phyloP scores from a whole-genome alignment of 2,329 filamentous ascomycete species.

The Plenodomus biglobosus region DNA sequence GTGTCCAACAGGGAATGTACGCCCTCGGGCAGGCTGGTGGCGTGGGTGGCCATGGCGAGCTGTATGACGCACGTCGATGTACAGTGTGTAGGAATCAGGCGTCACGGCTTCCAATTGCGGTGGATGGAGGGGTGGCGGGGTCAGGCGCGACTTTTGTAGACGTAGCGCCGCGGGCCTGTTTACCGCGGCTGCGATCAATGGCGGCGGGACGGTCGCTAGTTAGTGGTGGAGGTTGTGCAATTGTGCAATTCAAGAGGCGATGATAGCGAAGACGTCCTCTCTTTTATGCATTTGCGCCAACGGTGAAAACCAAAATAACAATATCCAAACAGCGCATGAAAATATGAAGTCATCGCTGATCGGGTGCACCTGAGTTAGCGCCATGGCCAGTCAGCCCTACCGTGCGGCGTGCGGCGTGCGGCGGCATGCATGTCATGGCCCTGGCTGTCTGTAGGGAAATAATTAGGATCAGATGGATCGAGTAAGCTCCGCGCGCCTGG shows the following conservation, averaged over 20 bases:
- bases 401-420: no score
- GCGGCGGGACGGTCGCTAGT: no score
- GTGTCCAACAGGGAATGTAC: slow-evolving; percentile 53
- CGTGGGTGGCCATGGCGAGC: slow-evolving; percentile 24
- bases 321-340: neutral
- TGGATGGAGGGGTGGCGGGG: slow-evolving; percentile 36
- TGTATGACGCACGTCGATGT: slow-evolving; percentile 2
- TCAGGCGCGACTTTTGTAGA: slow-evolving; percentile 14
- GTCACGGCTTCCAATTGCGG: slow-evolving; percentile 14
- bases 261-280: neutral
- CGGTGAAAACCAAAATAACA: no score
- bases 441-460: no score
- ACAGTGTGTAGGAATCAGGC: slow-evolving; percentile 1
- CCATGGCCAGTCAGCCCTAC: slow-evolving; percentile 17
- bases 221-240: no score
- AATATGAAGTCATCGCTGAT: slow-evolving; percentile 13
- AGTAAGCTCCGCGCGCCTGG: slow-evolving; percentile 2
- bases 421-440: neutral
- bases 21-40: slow-evolving; percentile 41
- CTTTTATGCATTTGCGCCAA: neutral
- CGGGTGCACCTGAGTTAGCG: slow-evolving; percentile 6
- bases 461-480: no score
- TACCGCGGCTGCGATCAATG: neutral
- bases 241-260: neutral
- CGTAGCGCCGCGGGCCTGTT: neutral